Conservation (phyloP, 1,139 yeast species). For the Taiozyma sp. region DNA sequence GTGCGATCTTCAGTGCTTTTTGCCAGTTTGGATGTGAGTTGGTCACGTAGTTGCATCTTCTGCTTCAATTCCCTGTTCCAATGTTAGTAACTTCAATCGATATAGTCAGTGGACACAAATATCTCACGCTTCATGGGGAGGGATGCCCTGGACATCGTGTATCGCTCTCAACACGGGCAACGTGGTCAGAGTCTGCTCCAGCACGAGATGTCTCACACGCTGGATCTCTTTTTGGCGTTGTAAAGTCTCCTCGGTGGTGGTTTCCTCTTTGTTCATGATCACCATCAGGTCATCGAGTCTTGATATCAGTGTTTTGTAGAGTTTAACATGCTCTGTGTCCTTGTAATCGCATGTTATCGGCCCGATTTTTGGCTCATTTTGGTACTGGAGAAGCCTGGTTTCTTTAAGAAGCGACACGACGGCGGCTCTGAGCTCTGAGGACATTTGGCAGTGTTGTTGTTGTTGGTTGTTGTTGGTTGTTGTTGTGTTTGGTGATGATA, state of each 20-base stretch:
- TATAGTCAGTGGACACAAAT: not conserved
- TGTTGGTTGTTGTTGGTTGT: not conserved
- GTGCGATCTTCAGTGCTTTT: not conserved
- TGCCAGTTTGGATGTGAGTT: conserved; percentile 1
- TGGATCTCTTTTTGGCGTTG: conserved; percentile 10
- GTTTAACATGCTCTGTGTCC: not conserved
- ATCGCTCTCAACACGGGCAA: conserved; percentile 22
- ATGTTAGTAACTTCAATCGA: not conserved
- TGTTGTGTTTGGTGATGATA: not conserved
- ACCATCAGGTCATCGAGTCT: not conserved
- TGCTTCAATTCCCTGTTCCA: not conserved
- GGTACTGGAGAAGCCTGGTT: not conserved
- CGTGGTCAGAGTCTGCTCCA: conserved; percentile 16
- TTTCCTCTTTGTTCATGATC: conserved; percentile 1
- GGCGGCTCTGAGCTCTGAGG: not conserved
- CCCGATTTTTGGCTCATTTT: not conserved
- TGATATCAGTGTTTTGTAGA: not conserved
- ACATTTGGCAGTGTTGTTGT: not conserved
- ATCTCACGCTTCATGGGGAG: conserved; percentile 15
- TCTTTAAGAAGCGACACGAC: not conserved
- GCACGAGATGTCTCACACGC: conserved; percentile 1
- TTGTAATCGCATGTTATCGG: not conserved
- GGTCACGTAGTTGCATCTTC: conserved; percentile 11
- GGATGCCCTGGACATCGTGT: conserved; percentile 23
- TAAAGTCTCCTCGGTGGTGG: conserved; percentile 7